Evolutionary conservation across 176 grass and related monocot genomes (phyloP).

Genomic region (Dendrocalamus sinicus): DNA sequence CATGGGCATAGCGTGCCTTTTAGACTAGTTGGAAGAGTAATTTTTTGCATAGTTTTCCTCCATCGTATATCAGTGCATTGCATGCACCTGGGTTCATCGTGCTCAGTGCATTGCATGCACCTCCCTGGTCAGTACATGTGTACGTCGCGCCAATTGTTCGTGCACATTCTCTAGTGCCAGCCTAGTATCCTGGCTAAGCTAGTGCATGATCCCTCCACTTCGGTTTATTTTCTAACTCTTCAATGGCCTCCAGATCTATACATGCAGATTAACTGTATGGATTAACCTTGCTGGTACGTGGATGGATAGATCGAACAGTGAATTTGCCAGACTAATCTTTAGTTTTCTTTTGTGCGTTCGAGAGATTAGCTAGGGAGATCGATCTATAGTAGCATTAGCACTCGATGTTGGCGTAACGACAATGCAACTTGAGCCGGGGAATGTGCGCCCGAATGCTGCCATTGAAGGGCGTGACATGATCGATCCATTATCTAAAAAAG

Average conservation of each 20-base stretch:
- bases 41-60: no score
- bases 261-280: background rate
- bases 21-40: no score
- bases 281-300: background rate
- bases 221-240: background rate
- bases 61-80: no score
- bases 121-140: conserved; percentile 16
- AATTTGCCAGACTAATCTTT: background rate
- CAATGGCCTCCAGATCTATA: background rate
- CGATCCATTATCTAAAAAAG: background rate
- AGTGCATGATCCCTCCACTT: background rate
- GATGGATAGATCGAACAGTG: background rate
- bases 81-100: conserved; percentile 41
- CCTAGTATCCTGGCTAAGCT: conserved; percentile 37
- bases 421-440: conserved; percentile 38
- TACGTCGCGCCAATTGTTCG: conserved; percentile 27
- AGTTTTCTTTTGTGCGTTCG: background rate
- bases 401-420: conserved; percentile 38
- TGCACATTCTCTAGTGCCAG: conserved; percentile 52
- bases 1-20: no score
- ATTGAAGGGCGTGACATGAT: conserved; percentile 35
- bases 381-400: background rate
- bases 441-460: conserved; percentile 38
- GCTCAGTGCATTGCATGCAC: conserved; percentile 48
- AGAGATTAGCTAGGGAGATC: background rate